Evolutionary conservation across 305 asterid genomes (phyloP), one percentile per base, ranked within the genome.

Genomic region (Solanum hybrid): DNA sequence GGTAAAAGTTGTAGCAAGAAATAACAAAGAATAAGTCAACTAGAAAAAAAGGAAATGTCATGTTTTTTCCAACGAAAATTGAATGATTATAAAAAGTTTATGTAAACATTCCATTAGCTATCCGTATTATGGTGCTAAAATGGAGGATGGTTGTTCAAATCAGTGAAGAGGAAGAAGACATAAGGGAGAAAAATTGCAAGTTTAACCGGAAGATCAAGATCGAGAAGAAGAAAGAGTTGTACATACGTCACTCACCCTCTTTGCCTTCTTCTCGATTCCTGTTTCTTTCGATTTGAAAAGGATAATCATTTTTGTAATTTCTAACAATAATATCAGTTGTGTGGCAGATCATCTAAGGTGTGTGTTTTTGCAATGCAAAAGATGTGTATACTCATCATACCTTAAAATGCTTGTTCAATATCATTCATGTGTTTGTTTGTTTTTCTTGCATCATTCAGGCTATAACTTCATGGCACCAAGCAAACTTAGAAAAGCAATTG

Each of bases 401-500:
- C 39, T 20, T 77, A 35, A 35, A 34, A 87, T 73, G 73, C 85
- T 6, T 46, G 13, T 74, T 40, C 4, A 42, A 37, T 71, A 28
- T 67, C 71, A 87, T 24, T 83, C 57, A 83, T 31, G 6, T n/a
- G 6, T 84, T 7, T 39, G 24, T 26, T 51, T 4, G 22, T 84
- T 46, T 20, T 1, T 29, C 7, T 18, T 51, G n/a, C 24, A 57
- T 57, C 31, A 20, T 85, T 22, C 12, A 31, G 76, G 46, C 33
- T 85, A 51, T 57, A 84, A 16, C 35, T 69, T 88, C 2, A 90
- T 90, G 91, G 90, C 85, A 34, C 90, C 90, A 33, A 90, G 90
- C 88, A 90, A 90, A 26, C 69, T 90, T 22, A 69, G 88, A 46
- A 90, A 90, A 79, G 91, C 91, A 13, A 90, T 90, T 22, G 91